Percentiles rank a stretch among this genome's conserved stretches.
Conservation (phyloP, 1,284 basidiomycete species). For the Vanrija sp. region DNA sequence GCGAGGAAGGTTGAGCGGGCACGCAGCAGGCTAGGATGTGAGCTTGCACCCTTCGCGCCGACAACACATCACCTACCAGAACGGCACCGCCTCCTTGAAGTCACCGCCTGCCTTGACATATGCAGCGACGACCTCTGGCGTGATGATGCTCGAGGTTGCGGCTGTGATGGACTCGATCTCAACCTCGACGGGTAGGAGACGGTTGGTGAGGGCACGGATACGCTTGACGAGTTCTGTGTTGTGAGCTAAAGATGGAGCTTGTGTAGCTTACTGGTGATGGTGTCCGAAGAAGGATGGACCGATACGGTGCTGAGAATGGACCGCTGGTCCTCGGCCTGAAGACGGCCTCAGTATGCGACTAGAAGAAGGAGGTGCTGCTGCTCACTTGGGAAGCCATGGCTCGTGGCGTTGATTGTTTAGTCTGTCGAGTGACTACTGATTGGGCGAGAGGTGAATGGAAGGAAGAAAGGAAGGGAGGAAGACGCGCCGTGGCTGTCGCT, state of each 20-base stretch:
- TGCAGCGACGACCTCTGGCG: conserved; percentile 50
- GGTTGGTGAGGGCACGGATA: conserved; percentile 69
- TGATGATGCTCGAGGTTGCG: conserved; percentile 48
- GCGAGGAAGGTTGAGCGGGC: conserved; percentile 72
- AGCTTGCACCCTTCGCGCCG: not conserved
- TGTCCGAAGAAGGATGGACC: conserved; percentile 26
- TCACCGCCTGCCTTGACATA: conserved; percentile 53
- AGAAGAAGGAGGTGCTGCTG: not conserved
- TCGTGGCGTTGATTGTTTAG: not conserved
- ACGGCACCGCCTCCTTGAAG: conserved; percentile 68
- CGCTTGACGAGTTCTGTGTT: conserved; percentile 62
- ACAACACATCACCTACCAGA: conserved; percentile 24
- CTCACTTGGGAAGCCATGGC: conserved; percentile 17
- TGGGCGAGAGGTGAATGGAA: not conserved
- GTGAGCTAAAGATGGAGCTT: not conserved
- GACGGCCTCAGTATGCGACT: not conserved
- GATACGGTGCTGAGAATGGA: conserved; percentile 37
- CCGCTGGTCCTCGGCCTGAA: conserved; percentile 41
- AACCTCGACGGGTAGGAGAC: conserved; percentile 71
- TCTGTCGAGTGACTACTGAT: not conserved
- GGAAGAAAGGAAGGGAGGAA: not conserved
- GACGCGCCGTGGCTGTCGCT: not conserved
- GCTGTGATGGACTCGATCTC: conserved; percentile 42
- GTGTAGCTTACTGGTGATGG: conserved; percentile 26
- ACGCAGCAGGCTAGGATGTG: conserved; percentile 74